phyloP scores from a whole-genome alignment of 164 flowering plant species.

The Nelumbo lutea region DNA sequence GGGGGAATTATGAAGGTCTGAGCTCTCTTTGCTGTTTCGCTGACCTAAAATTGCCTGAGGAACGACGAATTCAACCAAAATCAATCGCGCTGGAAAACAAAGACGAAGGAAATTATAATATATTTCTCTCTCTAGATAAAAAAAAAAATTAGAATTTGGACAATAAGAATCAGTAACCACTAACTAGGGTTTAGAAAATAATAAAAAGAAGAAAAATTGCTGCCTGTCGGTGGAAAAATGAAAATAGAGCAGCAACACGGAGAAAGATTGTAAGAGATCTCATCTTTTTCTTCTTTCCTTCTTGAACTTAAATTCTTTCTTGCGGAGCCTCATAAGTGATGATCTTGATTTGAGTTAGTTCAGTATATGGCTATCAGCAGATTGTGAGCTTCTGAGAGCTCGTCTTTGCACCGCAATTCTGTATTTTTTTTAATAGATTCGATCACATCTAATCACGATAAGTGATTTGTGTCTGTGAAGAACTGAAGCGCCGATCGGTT shows the following conservation, averaged over 20 bases:
- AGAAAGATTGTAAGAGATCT: background rate
- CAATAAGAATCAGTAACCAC: background rate
- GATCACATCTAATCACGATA: conserved; percentile 5
- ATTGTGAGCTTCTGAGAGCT: background rate
- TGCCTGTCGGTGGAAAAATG: conserved; percentile 18
- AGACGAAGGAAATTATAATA: background rate
- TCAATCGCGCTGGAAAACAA: conserved; percentile 13
- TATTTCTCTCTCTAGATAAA: background rate
- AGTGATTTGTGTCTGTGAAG: background rate
- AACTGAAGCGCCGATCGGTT: background rate
- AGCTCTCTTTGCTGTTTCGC: background rate
- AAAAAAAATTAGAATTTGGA: background rate
- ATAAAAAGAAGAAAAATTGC: background rate
- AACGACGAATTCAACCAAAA: background rate
- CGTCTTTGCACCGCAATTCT: conserved; percentile 2
- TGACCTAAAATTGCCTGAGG: background rate
- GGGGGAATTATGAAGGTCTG: conserved; percentile 6
- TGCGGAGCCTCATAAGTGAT: conserved; percentile 4
- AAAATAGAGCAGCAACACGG: background rate
- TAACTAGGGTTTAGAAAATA: background rate
- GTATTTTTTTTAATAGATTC: background rate
- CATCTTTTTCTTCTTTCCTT: background rate
- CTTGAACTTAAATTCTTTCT: conserved; percentile 8
- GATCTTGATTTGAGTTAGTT: conserved; percentile 1
- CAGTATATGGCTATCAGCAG: background rate